A percentile compares a stretch with the other conserved stretches of the same genome.
Evolutionary conservation across 1,284 basidiomycete species (phyloP).

Genomic region (Ceratobasidium papillatum): DNA sequence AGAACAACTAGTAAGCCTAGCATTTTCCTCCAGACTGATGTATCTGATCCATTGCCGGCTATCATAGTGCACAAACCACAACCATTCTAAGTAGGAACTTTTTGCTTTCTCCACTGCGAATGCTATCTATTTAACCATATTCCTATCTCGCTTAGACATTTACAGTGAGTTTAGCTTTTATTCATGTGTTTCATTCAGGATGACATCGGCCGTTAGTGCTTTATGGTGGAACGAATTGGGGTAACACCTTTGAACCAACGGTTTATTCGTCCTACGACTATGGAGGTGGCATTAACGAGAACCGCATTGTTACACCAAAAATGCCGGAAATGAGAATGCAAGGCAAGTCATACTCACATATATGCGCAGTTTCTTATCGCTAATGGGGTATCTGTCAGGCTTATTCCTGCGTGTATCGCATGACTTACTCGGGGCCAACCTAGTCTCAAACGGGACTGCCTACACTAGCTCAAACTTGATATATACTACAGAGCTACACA

Average conservation of each 20-base stretch:
- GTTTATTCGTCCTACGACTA: slow-evolving; percentile 48
- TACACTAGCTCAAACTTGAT: slow-evolving; percentile 39
- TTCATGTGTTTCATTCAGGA: no score
- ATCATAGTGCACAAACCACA: slow-evolving; percentile 58
- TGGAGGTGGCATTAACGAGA: slow-evolving; percentile 46
- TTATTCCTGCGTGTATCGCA: slow-evolving; percentile 57
- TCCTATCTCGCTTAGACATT: slow-evolving; percentile 51
- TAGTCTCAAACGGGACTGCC: slow-evolving; percentile 43
- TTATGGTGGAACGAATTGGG: slow-evolving; percentile 64
- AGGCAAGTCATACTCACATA: neutral
- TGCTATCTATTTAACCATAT: neutral
- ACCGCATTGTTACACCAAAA: slow-evolving; percentile 45
- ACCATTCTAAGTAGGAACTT: slow-evolving; percentile 58
- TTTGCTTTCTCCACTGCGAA: neutral
- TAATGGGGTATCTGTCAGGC: slow-evolving; percentile 50
- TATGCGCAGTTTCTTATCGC: neutral
- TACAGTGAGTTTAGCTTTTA: slow-evolving; percentile 61
- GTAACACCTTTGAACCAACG: slow-evolving; percentile 59
- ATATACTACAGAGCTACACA: slow-evolving; percentile 38
- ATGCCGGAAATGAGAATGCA: slow-evolving; percentile 46
- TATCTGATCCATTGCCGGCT: neutral
- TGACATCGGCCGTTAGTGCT: slow-evolving; percentile 53
- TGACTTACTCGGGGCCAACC: slow-evolving; percentile 40
- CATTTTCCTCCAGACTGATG: no score
- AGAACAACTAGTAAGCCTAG: slow-evolving; percentile 58